Base-by-base conservation (phyloP, 2,329 filamentous ascomycete genomes). In the Penicillium sp. region DNA sequence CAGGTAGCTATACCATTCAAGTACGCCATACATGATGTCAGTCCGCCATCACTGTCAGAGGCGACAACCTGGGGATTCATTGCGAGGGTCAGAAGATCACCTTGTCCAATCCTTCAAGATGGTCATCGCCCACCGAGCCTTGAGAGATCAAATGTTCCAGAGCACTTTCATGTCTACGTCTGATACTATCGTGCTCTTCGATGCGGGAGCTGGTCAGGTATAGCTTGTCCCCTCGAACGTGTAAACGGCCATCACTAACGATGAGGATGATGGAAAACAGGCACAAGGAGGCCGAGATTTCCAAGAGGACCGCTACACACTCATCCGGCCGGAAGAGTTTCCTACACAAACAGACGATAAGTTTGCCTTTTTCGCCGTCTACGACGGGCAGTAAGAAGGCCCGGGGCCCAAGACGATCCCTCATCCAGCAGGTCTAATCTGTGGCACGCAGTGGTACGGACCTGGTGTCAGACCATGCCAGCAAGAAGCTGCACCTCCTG, bases 321-420 rank as follows among this genome's bases (percentile, higher is more conserved):
- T 61, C 17, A 30, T 64, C 8, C 35, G 51, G 15, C 62, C 62
- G 29, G 52, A 58, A 8, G 52, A 60, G 16, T 64, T 64, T 42
- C 57, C 58, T 15, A 46, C 47, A 7, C 36, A 48, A 6, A 52
- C 48, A n/a, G 36, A 57, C 4, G 52, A 58, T 9, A 60, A 57
- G 17, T 33, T 65, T 26, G 58, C 55, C 7, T 57, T 58, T 20
- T 60, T 65, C 41, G 62, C 59, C 13, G 47, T 64, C 16, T 64
- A 60, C 41, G 62, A 65, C 33, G 62, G 62, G 36, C 62, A 65
- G 62, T 65, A 50, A 47, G 62, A n/a, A 35, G 21, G 17, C 9
- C 27, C 19, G 18, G 23, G 20, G 36, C 35, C n/a, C n/a, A n/a
- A n/a, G n/a, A n/a, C n/a, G n/a, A n/a, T n/a, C 26, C 18, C 23